phyloP scores from a whole-genome alignment of 441 rosid species.

The Arabidopsis hybrid region DNA sequence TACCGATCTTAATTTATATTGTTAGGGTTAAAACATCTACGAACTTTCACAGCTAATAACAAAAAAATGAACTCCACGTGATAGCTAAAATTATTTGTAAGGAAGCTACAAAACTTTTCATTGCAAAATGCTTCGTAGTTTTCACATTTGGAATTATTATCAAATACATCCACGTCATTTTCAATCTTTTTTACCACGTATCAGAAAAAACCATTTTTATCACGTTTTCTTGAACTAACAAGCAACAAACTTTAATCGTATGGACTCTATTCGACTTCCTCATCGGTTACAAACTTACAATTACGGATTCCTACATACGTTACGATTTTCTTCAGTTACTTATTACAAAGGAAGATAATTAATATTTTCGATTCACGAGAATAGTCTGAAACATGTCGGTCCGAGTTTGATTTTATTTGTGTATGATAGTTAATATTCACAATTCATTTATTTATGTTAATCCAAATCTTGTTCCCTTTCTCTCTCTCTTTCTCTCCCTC shows the following conservation, averaged over 20 bases:
- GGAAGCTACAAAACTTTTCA: background rate
- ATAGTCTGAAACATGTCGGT: background rate
- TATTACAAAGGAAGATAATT: slow-evolving; percentile 6
- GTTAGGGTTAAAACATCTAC: background rate
- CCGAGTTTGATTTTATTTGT: background rate
- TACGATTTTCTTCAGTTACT: slow-evolving; percentile 12
- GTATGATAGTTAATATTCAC: background rate
- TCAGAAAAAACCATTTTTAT: background rate
- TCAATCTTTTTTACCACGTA: slow-evolving; percentile 3
- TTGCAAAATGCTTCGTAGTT: background rate
- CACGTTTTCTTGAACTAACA: slow-evolving; percentile 27
- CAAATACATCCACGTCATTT: background rate
- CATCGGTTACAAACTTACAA: slow-evolving; percentile 13
- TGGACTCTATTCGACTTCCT: slow-evolving; percentile 6
- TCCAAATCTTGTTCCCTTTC: background rate
- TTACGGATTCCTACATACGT: background rate
- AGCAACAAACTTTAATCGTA: slow-evolving; percentile 16
- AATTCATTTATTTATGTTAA: background rate
- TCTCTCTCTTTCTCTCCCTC: slow-evolving; percentile 6
- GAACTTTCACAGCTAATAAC: background rate
- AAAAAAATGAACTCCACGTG: background rate
- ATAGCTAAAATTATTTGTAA: background rate
- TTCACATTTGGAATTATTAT: slow-evolving; percentile 14
- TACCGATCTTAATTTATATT: background rate
- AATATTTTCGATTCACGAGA: slow-evolving; percentile 2